Evolutionary conservation across 2,329 filamentous ascomycete genomes (phyloP).

Genomic region (Teratosphaeria nubilosa): DNA sequence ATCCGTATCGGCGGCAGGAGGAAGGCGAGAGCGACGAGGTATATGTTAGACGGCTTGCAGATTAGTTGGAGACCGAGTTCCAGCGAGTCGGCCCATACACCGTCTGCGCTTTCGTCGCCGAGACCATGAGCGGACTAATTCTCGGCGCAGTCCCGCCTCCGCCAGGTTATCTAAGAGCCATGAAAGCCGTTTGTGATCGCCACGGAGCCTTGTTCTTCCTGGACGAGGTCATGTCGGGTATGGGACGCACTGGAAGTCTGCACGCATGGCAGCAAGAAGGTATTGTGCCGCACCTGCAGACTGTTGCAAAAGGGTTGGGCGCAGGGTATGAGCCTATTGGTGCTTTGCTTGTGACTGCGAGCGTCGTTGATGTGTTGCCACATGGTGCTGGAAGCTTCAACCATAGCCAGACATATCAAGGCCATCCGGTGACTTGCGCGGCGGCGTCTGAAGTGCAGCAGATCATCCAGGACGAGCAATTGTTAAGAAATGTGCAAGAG

Average conservation of each 20-base stretch:
- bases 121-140: conserved; percentile 41
- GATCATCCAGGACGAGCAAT: conserved; percentile 41
- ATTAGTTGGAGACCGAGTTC: conserved; percentile 41
- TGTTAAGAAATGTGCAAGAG: neutral
- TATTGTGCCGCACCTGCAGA: conserved; percentile 51
- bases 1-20: conserved; percentile 29
- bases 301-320: conserved; percentile 54
- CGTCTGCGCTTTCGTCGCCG: conserved; percentile 41
- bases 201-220: conserved; percentile 47
- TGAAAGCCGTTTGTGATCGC: conserved; percentile 45
- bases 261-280: conserved; percentile 26
- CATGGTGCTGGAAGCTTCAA: conserved; percentile 35
- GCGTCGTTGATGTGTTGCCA: conserved; percentile 38
- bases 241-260: conserved; percentile 21
- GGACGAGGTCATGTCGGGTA: conserved; percentile 35
- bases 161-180: conserved; percentile 45
- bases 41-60: conserved; percentile 32
- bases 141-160: conserved; percentile 44
- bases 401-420: conserved; percentile 53
- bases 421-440: conserved; percentile 46
- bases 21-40: conserved; percentile 22
- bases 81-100: conserved; percentile 35
- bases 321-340: conserved; percentile 53
- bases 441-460: conserved; percentile 51
- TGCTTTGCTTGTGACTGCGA: conserved; percentile 42